phyloP scores from a whole-genome alignment of 2,329 filamentous ascomycete genomes.

The Cladosporium sp. region DNA sequence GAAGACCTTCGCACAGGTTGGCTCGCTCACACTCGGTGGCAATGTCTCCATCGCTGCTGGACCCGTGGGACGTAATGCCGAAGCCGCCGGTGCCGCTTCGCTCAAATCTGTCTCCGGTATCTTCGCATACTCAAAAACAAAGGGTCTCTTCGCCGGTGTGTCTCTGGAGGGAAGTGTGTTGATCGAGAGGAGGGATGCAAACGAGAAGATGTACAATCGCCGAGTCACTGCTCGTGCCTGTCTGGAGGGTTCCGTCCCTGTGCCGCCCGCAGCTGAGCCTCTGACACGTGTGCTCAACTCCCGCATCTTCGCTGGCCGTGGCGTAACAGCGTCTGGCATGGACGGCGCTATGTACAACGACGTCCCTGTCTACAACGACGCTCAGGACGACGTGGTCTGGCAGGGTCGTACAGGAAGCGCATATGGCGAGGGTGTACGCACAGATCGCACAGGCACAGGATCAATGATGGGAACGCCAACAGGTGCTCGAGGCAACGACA shows the following conservation, averaged over 20 bases:
- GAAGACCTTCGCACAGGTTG: constrained; percentile 88
- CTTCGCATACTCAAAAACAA: constrained; percentile 97
- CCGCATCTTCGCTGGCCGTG: constrained; percentile 73
- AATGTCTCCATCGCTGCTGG: constrained; percentile 96
- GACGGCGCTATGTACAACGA: constrained; percentile 87
- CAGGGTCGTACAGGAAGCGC: constrained; percentile 71
- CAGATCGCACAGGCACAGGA: constrained; percentile 48
- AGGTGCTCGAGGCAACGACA: constrained; percentile 31
- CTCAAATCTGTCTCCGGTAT: constrained; percentile 85
- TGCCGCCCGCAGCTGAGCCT: constrained; percentile 79
- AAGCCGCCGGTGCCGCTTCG: constrained; percentile 91
- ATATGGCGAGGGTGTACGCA: constrained; percentile 65
- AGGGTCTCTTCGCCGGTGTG: constrained; percentile 93
- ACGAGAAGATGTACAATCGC: constrained; percentile 90
- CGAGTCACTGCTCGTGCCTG: constrained; percentile 80
- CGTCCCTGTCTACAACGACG: constrained; percentile 81
- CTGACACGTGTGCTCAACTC: constrained; percentile 84
- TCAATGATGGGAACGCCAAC: constrained; percentile 22
- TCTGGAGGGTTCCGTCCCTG: constrained; percentile 72
- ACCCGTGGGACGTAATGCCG: constrained; percentile 89
- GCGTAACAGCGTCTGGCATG: constrained; percentile 46
- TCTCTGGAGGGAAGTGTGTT: constrained; percentile 90
- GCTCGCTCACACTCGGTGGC: constrained; percentile 87
- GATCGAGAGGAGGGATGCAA: constrained; percentile 92
- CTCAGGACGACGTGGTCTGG: constrained; percentile 81